Percentiles rank a stretch among this genome's conserved stretches.
phyloP scores from a whole-genome alignment of 495 filamentous ascomycete genomes.

The Penicillium samsonianum region DNA sequence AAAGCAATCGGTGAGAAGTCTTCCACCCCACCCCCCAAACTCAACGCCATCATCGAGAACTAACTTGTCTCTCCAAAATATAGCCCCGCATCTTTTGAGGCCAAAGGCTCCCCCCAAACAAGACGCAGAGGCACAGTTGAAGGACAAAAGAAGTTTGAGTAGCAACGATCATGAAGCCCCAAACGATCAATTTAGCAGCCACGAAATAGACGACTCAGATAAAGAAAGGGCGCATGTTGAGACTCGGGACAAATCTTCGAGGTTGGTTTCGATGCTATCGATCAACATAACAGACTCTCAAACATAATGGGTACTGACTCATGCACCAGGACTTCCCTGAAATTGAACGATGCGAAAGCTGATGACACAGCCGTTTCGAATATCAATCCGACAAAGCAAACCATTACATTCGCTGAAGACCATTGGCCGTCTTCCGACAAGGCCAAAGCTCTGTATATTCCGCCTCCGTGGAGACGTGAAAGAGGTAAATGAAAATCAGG shows the following conservation, averaged over 20 bases:
- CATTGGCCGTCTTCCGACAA: background rate
- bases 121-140: conserved; percentile 7
- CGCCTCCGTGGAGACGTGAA: conserved; percentile 36
- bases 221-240: conserved; percentile 1
- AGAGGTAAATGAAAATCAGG: conserved; percentile 25
- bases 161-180: background rate
- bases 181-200: background rate
- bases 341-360: background rate
- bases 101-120: background rate
- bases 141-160: background rate
- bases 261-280: conserved; percentile 5
- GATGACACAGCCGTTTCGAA: background rate
- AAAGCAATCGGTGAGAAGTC: conserved; percentile 20
- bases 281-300: background rate
- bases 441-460: conserved; percentile 34
- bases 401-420: conserved; percentile 6
- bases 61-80: conserved; percentile 1
- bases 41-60: background rate
- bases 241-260: background rate
- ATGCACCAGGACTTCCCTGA: conserved; percentile 1
- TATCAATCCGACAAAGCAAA: conserved; percentile 3
- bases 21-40: background rate
- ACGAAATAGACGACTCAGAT: background rate
- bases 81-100: conserved; percentile 11
- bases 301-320: background rate